Conservation (phyloP, 441 rosid species). For the Eruca vesicaria region DNA sequence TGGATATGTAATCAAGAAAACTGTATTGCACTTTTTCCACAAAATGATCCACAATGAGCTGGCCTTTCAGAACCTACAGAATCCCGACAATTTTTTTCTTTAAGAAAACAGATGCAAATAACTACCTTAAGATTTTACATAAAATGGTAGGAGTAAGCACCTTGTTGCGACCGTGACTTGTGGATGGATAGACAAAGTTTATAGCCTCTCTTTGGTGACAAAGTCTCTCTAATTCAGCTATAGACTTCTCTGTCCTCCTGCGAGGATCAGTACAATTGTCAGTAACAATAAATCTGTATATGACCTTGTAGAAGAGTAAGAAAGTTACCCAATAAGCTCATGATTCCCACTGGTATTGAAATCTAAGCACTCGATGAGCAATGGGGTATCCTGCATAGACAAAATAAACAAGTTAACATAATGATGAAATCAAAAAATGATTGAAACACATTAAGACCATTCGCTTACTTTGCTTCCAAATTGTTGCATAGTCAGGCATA, state of each 20-base stretch:
- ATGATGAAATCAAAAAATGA: not conserved
- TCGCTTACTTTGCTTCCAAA: conserved; percentile 76
- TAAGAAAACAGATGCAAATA: conserved; percentile 22
- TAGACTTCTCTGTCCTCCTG: conserved; percentile 73
- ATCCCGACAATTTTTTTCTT: not conserved
- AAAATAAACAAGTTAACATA: not conserved
- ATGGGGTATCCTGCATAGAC: conserved; percentile 62
- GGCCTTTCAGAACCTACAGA: conserved; percentile 59
- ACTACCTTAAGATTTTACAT: not conserved
- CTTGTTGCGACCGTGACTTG: conserved; percentile 49
- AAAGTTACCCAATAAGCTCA: conserved; percentile 58
- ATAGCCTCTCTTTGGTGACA: conserved; percentile 44
- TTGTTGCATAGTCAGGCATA: conserved; percentile 69
- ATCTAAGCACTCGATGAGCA: conserved; percentile 79
- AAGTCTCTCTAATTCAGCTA: conserved; percentile 62
- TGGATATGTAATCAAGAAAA: conserved; percentile 84
- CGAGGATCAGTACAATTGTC: conserved; percentile 1
- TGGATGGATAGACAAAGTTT: conserved; percentile 46
- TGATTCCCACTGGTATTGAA: conserved; percentile 74
- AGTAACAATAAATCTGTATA: not conserved
- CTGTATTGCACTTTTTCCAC: conserved; percentile 61
- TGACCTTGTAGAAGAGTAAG: not conserved
- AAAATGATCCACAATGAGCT: conserved; percentile 67
- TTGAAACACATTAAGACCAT: not conserved
- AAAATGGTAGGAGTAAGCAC: conserved; percentile 36